phyloP scores from a whole-genome alignment of 352 stramenopile species.

The Paralagenidium karlingii region DNA sequence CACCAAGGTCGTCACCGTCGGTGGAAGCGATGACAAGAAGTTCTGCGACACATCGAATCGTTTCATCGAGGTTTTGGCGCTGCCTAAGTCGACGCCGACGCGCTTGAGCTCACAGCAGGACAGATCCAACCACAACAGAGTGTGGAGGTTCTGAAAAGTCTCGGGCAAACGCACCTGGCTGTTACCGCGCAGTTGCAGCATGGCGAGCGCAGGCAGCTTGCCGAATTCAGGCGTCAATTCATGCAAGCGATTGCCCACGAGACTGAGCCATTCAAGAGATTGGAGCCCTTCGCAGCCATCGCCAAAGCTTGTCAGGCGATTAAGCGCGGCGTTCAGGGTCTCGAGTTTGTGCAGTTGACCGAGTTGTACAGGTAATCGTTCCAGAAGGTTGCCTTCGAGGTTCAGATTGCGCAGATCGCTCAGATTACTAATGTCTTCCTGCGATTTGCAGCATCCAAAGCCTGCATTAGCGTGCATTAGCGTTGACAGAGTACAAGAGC shows the following conservation, averaged over 20 bases:
- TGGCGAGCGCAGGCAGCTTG: slow-evolving; percentile 16
- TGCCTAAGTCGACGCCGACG: slow-evolving; percentile 28
- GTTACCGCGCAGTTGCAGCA: slow-evolving; percentile 26
- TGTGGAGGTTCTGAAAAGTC: slow-evolving; percentile 22
- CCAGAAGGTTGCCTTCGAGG: slow-evolving; percentile 32
- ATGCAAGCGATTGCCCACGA: slow-evolving; percentile 20
- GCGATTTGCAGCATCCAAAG: too few species aligned
- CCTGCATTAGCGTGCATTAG: too few species aligned
- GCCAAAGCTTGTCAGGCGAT: slow-evolving; percentile 27
- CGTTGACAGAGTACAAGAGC: not conserved
- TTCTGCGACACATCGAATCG: slow-evolving; percentile 34
- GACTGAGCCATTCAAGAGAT: slow-evolving; percentile 34
- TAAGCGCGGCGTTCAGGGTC: slow-evolving; percentile 33
- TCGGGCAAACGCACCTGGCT: slow-evolving; percentile 18
- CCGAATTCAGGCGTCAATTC: slow-evolving; percentile 7
- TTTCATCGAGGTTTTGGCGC: too few species aligned
- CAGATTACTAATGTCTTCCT: slow-evolving; percentile 34
- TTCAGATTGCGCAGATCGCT: slow-evolving; percentile 33
- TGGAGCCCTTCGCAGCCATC: slow-evolving; percentile 22
- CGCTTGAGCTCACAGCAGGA: slow-evolving; percentile 32
- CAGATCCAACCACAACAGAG: slow-evolving; percentile 23
- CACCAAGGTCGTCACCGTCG: not conserved
- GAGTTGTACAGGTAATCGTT: slow-evolving; percentile 15
- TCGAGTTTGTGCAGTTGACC: slow-evolving; percentile 17
- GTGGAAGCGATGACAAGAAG: slow-evolving; percentile 18